phyloP scores from a whole-genome alignment of 352 stramenopile genomes.

The Globisporangium solare region DNA sequence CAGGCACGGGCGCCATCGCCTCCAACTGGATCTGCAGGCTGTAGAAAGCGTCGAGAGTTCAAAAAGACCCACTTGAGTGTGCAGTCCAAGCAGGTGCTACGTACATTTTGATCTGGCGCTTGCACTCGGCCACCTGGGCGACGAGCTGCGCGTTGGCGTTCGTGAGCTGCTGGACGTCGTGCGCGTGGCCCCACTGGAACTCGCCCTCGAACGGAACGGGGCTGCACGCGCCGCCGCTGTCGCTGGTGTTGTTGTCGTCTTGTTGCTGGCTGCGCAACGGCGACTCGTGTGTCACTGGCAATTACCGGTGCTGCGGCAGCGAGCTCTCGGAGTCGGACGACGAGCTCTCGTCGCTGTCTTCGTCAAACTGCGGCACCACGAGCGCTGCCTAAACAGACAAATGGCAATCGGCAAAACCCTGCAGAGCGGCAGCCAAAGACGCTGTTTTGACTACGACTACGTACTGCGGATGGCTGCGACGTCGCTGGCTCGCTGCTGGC shows the following conservation, averaged over 20 bases:
- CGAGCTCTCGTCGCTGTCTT: constrained; percentile 45
- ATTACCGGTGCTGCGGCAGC: background rate
- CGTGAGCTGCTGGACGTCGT: constrained; percentile 64
- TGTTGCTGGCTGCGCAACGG: constrained; percentile 3
- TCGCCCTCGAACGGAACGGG: constrained; percentile 16
- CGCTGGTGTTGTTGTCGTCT: constrained; percentile 14
- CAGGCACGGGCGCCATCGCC: constrained; percentile 55
- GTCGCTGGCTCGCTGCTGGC: too few species aligned
- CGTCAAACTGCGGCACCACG: constrained; percentile 62
- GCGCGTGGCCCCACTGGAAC: constrained; percentile 44
- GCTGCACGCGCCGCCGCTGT: background rate
- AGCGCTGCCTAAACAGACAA: constrained; percentile 26
- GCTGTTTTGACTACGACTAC: too few species aligned
- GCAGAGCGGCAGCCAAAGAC: too few species aligned
- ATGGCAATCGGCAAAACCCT: too few species aligned
- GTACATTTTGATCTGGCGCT: constrained; percentile 58
- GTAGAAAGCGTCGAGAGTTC: background rate
- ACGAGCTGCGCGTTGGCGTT: constrained; percentile 45
- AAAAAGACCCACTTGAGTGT: too few species aligned
- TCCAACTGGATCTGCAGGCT: constrained; percentile 73
- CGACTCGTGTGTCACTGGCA: constrained; percentile 3
- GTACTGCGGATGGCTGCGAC: too few species aligned
- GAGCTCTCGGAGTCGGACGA: constrained; percentile 19
- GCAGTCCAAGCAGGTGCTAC: too few species aligned
- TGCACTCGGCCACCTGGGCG: constrained; percentile 39